Base-by-base conservation (phyloP, 257 asterid species). In the Capsicum baccatum region DNA sequence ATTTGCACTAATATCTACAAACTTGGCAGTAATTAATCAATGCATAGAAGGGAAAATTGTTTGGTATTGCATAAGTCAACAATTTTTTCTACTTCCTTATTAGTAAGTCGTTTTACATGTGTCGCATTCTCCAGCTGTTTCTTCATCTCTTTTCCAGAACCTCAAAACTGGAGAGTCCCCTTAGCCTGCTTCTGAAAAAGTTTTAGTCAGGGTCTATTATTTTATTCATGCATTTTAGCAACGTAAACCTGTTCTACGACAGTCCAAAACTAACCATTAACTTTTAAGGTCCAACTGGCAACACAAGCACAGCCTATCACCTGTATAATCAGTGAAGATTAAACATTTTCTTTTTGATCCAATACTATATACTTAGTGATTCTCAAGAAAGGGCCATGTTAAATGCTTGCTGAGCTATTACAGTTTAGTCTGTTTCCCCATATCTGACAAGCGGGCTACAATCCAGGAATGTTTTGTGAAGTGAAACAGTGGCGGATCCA, bases 311-410 rank as follows among this genome's bases (percentile, higher is more conserved):
- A 19, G 35, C 59, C 21, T 12, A 74, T 50, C 62, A 48, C 21
- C 59, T 47, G 80, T 47, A 73, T 47, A n/a, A 73, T 73, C 59
- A 11, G 39, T 48, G 80, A 73, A 73, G 11, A 74, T 69, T 26
- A 19, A 50, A 48, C 44, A 74, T 73, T 48, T 47, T n/a, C 42
- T 13, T 13, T 73, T n/a, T 17, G 8, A 73, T 74, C 59, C 26
- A 68, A 15, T 15, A 37, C 26, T 37, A 39, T 68, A 15, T n/a
- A 15, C 13, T 26, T 1, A 26, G 33, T 12, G 63, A 76, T 76
- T 63, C 59, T 76, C 48, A 76, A 14, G 26, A 26, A 15, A 52
- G 13, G 62, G 14, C 47, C 15, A 1, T 68, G 16, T 21, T 13
- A 52, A 26, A 21, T 76, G 81, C 63, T 76, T 76, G 48, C 21